These are phyloP conservation scores for Isoetes taiwanensis DNA, from an alignment of 75 land plant species.

Conservation along the genomic window DNA sequence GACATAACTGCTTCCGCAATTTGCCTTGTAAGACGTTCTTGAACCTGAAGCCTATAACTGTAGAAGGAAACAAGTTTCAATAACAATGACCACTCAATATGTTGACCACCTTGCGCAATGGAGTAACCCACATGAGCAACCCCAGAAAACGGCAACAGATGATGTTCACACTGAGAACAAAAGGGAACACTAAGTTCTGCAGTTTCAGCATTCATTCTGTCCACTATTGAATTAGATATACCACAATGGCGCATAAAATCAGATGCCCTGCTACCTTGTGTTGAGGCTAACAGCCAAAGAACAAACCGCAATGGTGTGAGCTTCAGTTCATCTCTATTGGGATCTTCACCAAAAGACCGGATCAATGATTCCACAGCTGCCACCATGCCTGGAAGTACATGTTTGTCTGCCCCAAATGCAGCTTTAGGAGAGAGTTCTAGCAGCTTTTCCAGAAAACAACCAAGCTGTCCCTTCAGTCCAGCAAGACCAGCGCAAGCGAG, in stretches of 20 bases:
- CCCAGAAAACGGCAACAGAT: conserved; percentile 81
- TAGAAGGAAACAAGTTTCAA: conserved; percentile 47
- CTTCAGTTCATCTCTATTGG: conserved; percentile 41
- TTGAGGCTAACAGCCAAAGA: conserved; percentile 61
- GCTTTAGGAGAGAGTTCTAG: neutral
- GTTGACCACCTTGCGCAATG: neutral
- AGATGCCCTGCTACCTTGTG: conserved; percentile 20
- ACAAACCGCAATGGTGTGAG: conserved; percentile 63
- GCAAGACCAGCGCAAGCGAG: too few relatives aligned
- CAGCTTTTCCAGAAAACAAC: too few relatives aligned
- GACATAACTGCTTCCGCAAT: conserved; percentile 69
- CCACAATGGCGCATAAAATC: neutral
- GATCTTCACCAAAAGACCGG: conserved; percentile 50
- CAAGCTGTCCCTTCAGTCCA: too few relatives aligned
- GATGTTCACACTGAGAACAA: conserved; percentile 89
- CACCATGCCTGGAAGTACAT: conserved; percentile 32
- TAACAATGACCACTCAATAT: conserved; percentile 21
- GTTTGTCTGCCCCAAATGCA: neutral
- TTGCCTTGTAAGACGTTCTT: conserved; percentile 81
- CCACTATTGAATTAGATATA: neutral
- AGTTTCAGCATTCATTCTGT: neutral
- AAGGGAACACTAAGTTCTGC: conserved; percentile 54
- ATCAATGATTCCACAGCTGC: conserved; percentile 47
- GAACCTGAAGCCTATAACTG: conserved; percentile 81
- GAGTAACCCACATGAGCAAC: conserved; percentile 66